Evolutionary conservation across 768 basidiomycete species (phyloP).

Genomic region (Hericium coralloides): DNA sequence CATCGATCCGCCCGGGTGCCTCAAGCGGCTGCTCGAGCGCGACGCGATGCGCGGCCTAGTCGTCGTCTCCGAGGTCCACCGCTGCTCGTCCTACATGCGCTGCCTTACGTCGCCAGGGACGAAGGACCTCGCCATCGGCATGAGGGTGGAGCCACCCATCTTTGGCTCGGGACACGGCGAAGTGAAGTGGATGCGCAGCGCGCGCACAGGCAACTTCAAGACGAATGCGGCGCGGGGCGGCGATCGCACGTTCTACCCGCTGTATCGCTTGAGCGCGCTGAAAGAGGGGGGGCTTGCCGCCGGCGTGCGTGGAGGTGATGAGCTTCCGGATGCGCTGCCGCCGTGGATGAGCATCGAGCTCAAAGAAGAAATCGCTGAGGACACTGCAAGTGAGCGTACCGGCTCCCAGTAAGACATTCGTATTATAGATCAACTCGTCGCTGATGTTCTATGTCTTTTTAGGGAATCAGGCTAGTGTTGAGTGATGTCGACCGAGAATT

Average conservation of each 20-base stretch:
- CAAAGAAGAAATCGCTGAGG: background rate
- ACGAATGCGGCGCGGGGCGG: background rate
- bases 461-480: too few species aligned
- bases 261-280: background rate
- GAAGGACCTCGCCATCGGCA: conserved; percentile 19
- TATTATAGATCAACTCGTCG: too few species aligned
- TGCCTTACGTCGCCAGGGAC: conserved; percentile 15
- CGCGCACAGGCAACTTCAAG: background rate
- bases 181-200: background rate
- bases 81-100: conserved; percentile 25
- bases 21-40: conserved; percentile 20
- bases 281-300: background rate
- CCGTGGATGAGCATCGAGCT: conserved; percentile 7
- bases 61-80: conserved; percentile 26
- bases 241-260: background rate
- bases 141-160: conserved; percentile 13
- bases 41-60: conserved; percentile 17
- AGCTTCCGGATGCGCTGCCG: conserved; percentile 11
- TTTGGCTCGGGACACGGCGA: background rate
- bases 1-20: conserved; percentile 21
- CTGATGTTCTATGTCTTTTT: too few species aligned
- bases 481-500: too few species aligned
- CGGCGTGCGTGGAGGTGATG: conserved; percentile 16
- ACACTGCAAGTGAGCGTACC: background rate
- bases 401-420: too few species aligned